A percentile compares a stretch with the other conserved stretches of the same genome.
Evolutionary conservation across 257 asterid species (phyloP).

Genomic region (Thymus quinquecostatus): DNA sequence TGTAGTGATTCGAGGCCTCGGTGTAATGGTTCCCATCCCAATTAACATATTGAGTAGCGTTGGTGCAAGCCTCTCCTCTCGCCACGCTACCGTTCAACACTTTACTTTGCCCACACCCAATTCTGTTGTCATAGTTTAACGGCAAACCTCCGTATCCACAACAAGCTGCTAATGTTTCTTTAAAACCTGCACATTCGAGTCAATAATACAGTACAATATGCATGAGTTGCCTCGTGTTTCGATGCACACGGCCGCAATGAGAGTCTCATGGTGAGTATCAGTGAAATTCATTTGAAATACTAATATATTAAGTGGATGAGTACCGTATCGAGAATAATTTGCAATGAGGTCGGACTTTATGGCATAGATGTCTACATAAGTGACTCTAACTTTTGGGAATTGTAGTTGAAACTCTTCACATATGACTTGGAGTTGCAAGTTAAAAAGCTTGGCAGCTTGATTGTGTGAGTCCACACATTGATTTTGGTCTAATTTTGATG

Average conservation of each 20-base stretch:
- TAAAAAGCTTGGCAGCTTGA: conserved; percentile 47
- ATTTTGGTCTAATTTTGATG: conserved; percentile 36
- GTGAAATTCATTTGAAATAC: too few species aligned
- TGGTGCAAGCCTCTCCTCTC: conserved; percentile 36
- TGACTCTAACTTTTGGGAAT: conserved; percentile 36
- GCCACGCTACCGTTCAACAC: conserved; percentile 40
- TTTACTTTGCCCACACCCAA: conserved; percentile 43
- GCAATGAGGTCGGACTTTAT: conserved; percentile 35
- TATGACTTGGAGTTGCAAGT: conserved; percentile 38
- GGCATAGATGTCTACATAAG: conserved; percentile 48
- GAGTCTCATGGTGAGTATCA: too few species aligned
- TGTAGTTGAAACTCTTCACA: conserved; percentile 34
- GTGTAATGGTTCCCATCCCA: conserved; percentile 63
- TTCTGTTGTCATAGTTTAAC: conserved; percentile 29
- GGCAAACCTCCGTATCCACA: conserved; percentile 40
- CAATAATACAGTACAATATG: too few species aligned
- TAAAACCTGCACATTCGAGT: conserved; percentile 25
- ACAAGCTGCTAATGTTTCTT: conserved; percentile 27
- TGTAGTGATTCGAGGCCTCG: conserved; percentile 41
- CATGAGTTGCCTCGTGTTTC: too few species aligned
- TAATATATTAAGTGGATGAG: too few species aligned
- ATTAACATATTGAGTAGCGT: conserved; percentile 37
- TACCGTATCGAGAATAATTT: conserved; percentile 30
- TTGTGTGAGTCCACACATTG: conserved; percentile 48
- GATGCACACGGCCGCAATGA: too few species aligned